These are phyloP conservation scores for Suhomyces maxii DNA, from an alignment of 1,139 yeast genomes.

Conservation along the genomic window DNA sequence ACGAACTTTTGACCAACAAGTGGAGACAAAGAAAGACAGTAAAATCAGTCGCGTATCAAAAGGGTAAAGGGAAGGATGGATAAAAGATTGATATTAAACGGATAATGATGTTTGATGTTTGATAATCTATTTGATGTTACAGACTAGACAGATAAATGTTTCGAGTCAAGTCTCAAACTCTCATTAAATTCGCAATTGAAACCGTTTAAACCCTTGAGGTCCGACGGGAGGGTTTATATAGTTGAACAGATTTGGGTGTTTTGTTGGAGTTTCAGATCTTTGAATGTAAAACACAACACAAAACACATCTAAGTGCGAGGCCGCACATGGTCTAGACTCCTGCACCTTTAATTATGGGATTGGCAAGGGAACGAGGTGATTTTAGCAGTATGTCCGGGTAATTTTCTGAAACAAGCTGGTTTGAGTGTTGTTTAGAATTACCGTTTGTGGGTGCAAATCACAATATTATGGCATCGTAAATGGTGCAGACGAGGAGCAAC, in stretches of 20 bases:
- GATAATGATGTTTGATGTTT: no score
- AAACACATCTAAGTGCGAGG: slow-evolving; percentile 6
- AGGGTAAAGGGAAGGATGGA: no score
- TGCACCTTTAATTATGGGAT: background rate
- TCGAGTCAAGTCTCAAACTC: slow-evolving; percentile 10
- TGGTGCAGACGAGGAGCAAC: background rate
- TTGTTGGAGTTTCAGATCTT: slow-evolving; percentile 18
- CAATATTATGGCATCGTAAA: slow-evolving; percentile 2
- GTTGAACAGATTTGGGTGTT: slow-evolving; percentile 13
- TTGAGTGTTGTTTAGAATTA: slow-evolving; percentile 7
- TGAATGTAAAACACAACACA: slow-evolving; percentile 19
- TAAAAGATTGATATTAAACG: no score
- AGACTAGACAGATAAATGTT: slow-evolving; percentile 3
- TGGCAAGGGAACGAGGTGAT: background rate
- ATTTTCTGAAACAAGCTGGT: slow-evolving; percentile 8
- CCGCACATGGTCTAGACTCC: slow-evolving; percentile 4
- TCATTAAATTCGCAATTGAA: slow-evolving; percentile 14
- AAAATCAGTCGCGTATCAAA: no score
- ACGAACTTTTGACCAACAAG: no score
- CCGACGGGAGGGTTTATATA: slow-evolving; percentile 13
- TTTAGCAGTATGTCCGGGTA: slow-evolving; percentile 8
- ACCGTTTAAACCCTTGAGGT: slow-evolving; percentile 10
- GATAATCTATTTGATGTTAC: no score
- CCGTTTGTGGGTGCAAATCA: slow-evolving; percentile 7
- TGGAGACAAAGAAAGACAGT: no score